Evolutionary conservation across 2,329 filamentous ascomycete genomes (phyloP), one percentile per base, ranked within the genome.

Genomic region (Penicillium sp.): DNA sequence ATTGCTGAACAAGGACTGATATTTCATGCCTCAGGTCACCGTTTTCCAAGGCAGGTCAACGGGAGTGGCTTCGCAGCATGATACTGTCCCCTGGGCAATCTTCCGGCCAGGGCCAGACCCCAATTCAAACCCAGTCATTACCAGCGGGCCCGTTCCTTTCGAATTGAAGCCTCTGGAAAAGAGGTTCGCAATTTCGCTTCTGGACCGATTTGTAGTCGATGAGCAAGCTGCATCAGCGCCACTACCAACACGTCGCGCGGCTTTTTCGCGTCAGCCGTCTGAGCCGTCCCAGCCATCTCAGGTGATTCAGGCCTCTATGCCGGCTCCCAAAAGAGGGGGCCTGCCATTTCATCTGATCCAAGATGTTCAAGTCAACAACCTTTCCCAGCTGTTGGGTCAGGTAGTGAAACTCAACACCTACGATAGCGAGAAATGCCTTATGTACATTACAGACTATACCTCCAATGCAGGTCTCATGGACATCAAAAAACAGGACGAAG

Each of bases 371-470:
- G 72, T 79, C 0, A 68, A 70, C 13, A 75, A 62, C 0, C 95
- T 86, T 64, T 83, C 80, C 61, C 84, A 96, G 65, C 66, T 95
- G 1, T 75, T 89, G 16, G 90, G 82, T 1, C 81, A 92, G 64
- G 82, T 95, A 2, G 80, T 91, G 42, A 84, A 80, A 58, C 73
- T 79, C 0, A 82, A 76, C 58, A 64, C 72, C 13, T 67, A 62
- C 24, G 68, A 71, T 35, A 61, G 60, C 41, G 77, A 80, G 24
- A 80, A 72, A 50, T 71, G 81, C 11, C 82, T 83, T 5, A 57
- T 96, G 0, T 91, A 91, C 76, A 74, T 95, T 16, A 88, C 89
- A 0, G 92, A 96, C 69, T 96, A 92, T 68, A 95, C 90, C 0
- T 74, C 82, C 45, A 90, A 96, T 63, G 64, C 76, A 0, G 53